phyloP scores from a whole-genome alignment of 805 yeast genomes.

The Yarrowia sp. region DNA sequence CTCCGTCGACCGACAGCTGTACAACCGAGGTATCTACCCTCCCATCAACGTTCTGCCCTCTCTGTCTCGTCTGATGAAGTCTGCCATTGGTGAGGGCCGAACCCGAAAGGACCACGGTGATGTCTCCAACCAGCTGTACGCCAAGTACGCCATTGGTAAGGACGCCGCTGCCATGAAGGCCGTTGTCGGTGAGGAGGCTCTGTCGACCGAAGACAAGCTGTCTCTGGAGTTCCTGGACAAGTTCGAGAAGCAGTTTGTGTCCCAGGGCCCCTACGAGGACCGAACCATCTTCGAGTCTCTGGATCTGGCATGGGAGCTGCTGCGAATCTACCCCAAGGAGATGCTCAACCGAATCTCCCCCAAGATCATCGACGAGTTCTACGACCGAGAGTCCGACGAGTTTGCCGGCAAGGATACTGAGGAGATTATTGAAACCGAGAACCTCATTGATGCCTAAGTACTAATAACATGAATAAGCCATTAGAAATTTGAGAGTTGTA shows the following conservation, averaged over 20 bases:
- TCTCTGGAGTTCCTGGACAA: slow-evolving; percentile 97
- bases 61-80: slow-evolving; percentile 96
- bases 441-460: slow-evolving; percentile 52
- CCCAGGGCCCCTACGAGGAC: slow-evolving; percentile 97
- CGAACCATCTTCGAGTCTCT: slow-evolving; percentile 93
- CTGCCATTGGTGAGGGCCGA: slow-evolving; percentile 99
- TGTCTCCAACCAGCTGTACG: slow-evolving; percentile 97
- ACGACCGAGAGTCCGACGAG: slow-evolving; percentile 79
- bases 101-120: slow-evolving; percentile 99
- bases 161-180: slow-evolving; percentile 99
- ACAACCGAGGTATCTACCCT: slow-evolving; percentile 97
- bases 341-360: slow-evolving; percentile 98
- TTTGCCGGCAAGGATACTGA: slow-evolving; percentile 44
- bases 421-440: slow-evolving; percentile 47
- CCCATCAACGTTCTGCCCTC: slow-evolving; percentile 99
- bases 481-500: too few species aligned
- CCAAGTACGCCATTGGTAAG: slow-evolving; percentile 99
- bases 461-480: slow-evolving; percentile 2
- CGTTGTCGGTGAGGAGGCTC: slow-evolving; percentile 99
- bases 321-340: slow-evolving; percentile 99
- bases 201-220: slow-evolving; percentile 95
- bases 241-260: slow-evolving; percentile 92
- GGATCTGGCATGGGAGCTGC: slow-evolving; percentile 97
- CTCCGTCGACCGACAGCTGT: slow-evolving; percentile 93
- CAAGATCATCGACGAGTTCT: slow-evolving; percentile 92